phyloP scores from a whole-genome alignment of 2,329 filamentous ascomycete genomes.

The Exophiala dermatitidis region DNA sequence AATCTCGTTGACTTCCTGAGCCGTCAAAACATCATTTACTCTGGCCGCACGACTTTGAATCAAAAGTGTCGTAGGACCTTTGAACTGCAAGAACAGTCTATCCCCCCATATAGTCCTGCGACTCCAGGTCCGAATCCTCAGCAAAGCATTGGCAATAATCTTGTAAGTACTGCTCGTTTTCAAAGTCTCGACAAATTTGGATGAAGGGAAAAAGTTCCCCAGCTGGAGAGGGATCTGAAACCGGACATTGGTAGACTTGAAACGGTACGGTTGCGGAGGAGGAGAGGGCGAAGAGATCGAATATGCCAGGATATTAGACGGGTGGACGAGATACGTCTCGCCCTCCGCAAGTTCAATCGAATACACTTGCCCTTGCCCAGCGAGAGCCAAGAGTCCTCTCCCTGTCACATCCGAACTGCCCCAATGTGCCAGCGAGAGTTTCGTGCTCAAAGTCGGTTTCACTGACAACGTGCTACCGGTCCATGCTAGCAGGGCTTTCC shows the following conservation, averaged over 20 bases:
- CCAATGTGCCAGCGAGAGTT: constrained; percentile 70
- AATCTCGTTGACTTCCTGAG: constrained; percentile 79
- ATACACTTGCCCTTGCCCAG: constrained; percentile 83
- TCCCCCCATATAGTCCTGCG: constrained; percentile 89
- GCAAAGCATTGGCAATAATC: constrained; percentile 55
- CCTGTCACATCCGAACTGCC: constrained; percentile 84
- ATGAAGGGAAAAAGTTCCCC: constrained; percentile 57
- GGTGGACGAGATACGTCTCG: constrained; percentile 87
- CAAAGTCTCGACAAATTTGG: constrained; percentile 66
- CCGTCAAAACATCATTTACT: constrained; percentile 68
- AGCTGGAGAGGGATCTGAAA: constrained; percentile 71
- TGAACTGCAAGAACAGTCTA: constrained; percentile 80
- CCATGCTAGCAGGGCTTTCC: constrained; percentile 88
- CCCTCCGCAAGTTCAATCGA: constrained; percentile 71
- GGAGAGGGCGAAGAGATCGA: constrained; percentile 56
- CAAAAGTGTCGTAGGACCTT: constrained; percentile 76
- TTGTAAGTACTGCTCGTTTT: constrained; percentile 67
- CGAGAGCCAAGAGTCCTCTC: constrained; percentile 74
- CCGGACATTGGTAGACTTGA: constrained; percentile 66
- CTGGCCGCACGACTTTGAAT: constrained; percentile 80
- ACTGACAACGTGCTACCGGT: constrained; percentile 79
- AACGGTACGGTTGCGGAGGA: constrained; percentile 74
- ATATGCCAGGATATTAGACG: constrained; percentile 86
- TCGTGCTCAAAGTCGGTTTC: constrained; percentile 64
- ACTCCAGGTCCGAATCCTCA: constrained; percentile 65